Base-by-base conservation (phyloP, 202 grass and related monocot species). In the Bolboschoenoplectus hybrid region DNA sequence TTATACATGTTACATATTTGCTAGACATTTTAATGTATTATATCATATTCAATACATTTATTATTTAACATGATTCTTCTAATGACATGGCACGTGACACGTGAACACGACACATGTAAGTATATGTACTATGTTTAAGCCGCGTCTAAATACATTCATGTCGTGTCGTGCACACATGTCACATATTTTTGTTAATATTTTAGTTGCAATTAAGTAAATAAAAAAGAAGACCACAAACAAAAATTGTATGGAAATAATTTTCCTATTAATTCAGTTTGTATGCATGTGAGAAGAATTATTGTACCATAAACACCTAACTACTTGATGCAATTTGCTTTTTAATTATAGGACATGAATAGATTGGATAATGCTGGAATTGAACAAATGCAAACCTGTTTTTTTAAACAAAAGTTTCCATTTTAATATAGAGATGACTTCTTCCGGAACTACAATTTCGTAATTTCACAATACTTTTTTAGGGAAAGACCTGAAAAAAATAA, bases 221-320 rank as follows among this genome's bases (percentile, higher is more conserved):
- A 58, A 60, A 32, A 32, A 9, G 8, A 7, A 26, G 19, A 63
- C 53, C 26, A 26, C 26, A 26, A 26, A 26, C 26, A 26, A 26
- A 26, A 26, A 26, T 55, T 16, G 13, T 16, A 56, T 60, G 13
- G 5, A 60, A 60, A 6, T n/a, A 19, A 2, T 26, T 67, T 13
- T 39, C 7, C 4, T 67, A 67, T 41, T 36, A 67, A 4, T 9
- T 16, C 13, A 67, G 39, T 67, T 2, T 34, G 16, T 67, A 32
- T 67, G 12, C 4, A 67, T 41, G 65, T 67, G 65, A 6, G 65
- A 67, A 44, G 36, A 38, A 3, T 76, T 10, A 55, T 55, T 52
- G 47, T 36, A 76, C 19, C 49, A 55, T 53, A 77, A 74, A 39
- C 19, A 76, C 14, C 19, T 75, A 76, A 35, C 19, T 75, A 26